Percentiles rank a stretch among this genome's conserved stretches.
phyloP scores from a whole-genome alignment of 1,284 basidiomycete species.

The Ustilago shanxiensis region DNA sequence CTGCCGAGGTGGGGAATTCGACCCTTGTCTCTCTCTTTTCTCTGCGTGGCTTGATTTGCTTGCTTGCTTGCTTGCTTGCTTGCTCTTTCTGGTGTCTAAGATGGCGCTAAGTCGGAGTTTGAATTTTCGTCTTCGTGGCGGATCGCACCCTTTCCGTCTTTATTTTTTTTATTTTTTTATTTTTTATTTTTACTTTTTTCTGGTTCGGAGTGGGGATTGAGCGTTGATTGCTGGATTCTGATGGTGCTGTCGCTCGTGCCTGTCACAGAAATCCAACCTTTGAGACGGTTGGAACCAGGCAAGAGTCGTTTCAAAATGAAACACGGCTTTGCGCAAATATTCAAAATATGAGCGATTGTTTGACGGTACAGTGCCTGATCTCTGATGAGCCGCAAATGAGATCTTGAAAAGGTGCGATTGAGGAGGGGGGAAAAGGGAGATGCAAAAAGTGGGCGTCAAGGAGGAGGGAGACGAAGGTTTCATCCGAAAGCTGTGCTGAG shows the following conservation, averaged over 20 bases:
- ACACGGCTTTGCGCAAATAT: not conserved
- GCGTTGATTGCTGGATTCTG: not conserved
- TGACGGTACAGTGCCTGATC: not conserved
- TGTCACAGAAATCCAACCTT: not conserved
- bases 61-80: not conserved
- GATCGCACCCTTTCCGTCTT: slow-evolving; percentile 13
- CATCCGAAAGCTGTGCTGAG: slow-evolving; percentile 1
- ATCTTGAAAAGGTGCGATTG: not conserved
- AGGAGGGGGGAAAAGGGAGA: too few species aligned
- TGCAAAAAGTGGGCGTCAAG: not conserved
- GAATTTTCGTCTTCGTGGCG: slow-evolving; percentile 6
- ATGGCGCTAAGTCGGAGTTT: slow-evolving; percentile 10
- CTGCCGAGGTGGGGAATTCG: not conserved
- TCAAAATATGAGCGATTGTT: too few species aligned
- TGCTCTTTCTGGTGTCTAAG: not conserved
- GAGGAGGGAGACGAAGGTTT: not conserved
- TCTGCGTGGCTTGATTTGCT: not conserved
- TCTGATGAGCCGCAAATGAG: not conserved
- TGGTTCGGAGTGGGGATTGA: not conserved
- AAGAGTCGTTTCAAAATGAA: not conserved
- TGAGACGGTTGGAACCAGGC: not conserved
- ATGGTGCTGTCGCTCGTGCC: not conserved
- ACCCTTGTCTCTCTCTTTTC: not conserved
- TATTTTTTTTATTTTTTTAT: not conserved
- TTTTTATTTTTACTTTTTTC: too few species aligned